phyloP scores from a whole-genome alignment of 2,329 filamentous ascomycete species.

The Thielaviopsis ethacetica region DNA sequence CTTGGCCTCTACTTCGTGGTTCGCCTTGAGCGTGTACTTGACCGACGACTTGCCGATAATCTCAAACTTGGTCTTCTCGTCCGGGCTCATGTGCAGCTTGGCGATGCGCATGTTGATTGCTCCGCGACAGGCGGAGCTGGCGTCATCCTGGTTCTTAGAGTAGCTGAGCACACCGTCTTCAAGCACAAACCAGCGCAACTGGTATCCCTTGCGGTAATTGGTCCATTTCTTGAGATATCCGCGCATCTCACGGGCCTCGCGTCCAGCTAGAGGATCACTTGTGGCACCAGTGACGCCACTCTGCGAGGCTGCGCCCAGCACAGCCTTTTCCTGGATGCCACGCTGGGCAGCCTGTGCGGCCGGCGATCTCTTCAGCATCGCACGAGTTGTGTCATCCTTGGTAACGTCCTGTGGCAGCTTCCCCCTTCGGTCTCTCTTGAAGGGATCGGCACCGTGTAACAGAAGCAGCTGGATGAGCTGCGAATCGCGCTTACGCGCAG shows the following conservation, averaged over 20 bases:
- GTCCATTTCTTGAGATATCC: slow-evolving; percentile 99
- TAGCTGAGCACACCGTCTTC: slow-evolving; percentile 96
- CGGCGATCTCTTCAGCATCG: slow-evolving; percentile 84
- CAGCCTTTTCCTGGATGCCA: slow-evolving; percentile 92
- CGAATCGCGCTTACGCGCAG: slow-evolving; percentile 71
- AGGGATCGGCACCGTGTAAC: slow-evolving; percentile 89
- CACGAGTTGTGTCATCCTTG: slow-evolving; percentile 76
- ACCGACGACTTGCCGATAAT: slow-evolving; percentile 97
- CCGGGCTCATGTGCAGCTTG: slow-evolving; percentile 82
- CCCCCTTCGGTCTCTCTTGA: slow-evolving; percentile 84
- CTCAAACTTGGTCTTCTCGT: slow-evolving; percentile 95
- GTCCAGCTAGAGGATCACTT: slow-evolving; percentile 50
- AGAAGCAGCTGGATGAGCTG: slow-evolving; percentile 79
- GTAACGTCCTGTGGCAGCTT: slow-evolving; percentile 94
- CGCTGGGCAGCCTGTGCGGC: slow-evolving; percentile 87
- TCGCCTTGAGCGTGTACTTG: slow-evolving; percentile 94
- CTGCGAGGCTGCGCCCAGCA: slow-evolving; percentile 54
- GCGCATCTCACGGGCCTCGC: slow-evolving; percentile 92
- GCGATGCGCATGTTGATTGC: slow-evolving; percentile 99
- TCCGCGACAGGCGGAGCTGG: slow-evolving; percentile 85
- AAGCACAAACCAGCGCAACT: slow-evolving; percentile 91
- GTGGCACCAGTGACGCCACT: slow-evolving; percentile 34
- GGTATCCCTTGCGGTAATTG: slow-evolving; percentile 94
- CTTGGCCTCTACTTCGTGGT: slow-evolving; percentile 95
- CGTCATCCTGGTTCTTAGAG: slow-evolving; percentile 98